These are phyloP conservation scores for Solanum chiquidenum DNA, from an alignment of 257 asterid genomes.

Conservation along the genomic window DNA sequence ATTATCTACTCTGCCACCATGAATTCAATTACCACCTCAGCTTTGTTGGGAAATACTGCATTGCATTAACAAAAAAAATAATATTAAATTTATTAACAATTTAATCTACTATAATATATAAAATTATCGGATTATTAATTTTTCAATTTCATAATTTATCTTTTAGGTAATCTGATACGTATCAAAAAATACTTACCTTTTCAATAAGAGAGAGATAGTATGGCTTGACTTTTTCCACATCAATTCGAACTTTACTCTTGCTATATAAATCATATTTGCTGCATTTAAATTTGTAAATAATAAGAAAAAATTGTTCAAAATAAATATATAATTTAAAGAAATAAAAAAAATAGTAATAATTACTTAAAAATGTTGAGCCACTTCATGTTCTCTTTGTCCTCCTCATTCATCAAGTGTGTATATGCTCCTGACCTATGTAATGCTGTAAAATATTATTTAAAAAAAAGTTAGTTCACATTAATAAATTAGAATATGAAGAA, in stretches of 20 bases:
- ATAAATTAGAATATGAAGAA: background rate
- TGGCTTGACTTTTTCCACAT: slow-evolving; percentile 44
- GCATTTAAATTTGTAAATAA: background rate
- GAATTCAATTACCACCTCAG: slow-evolving; percentile 33
- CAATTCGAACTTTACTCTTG: slow-evolving; percentile 12
- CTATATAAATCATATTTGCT: slow-evolving; percentile 13
- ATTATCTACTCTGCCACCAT: background rate
- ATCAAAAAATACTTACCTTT: slow-evolving; percentile 19
- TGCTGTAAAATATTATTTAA: background rate
- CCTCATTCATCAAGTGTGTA: background rate
- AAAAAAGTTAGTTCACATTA: background rate
- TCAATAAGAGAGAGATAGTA: slow-evolving; percentile 56
- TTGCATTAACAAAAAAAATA: background rate
- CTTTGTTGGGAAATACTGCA: slow-evolving; percentile 30
- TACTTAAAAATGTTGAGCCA: background rate
- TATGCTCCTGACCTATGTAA: background rate
- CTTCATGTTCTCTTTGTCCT: background rate
- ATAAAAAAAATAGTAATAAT: background rate
- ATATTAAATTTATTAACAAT: background rate
- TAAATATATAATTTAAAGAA: background rate
- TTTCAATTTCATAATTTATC: rapidly evolving
- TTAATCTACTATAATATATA: background rate
- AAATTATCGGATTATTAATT: background rate
- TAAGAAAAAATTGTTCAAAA: background rate
- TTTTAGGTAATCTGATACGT: background rate